A percentile compares a stretch with the other conserved stretches of the same genome.
Conservation (phyloP, 2,329 filamentous ascomycete genomes). For the Cladophialophora exuberans region DNA sequence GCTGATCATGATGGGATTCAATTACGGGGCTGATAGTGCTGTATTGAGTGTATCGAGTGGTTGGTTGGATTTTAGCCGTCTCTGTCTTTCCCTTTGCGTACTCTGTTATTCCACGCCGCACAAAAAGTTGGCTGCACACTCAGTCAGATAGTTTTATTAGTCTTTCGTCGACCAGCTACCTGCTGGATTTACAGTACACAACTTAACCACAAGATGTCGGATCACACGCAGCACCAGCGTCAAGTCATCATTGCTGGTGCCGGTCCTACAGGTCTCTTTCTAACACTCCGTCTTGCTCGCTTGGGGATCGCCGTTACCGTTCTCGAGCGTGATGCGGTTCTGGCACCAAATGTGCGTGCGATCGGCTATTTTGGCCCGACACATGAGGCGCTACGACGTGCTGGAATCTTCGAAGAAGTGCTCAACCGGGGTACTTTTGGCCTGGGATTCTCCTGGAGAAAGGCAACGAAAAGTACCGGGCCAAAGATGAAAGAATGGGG, state of each 20-base stretch:
- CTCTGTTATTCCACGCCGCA: no score
- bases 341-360: neutral
- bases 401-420: slow-evolving; percentile 1
- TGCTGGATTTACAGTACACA: no score
- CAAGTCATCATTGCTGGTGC: slow-evolving; percentile 28
- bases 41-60: no score
- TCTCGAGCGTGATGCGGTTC: slow-evolving; percentile 29
- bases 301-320: slow-evolving; percentile 29
- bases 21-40: no score
- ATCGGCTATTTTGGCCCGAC: slow-evolving; percentile 3
- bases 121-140: no score
- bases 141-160: no score
- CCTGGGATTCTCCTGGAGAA: neutral
- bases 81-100: no score
- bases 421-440: neutral
- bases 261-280: slow-evolving; percentile 29
- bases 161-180: no score
- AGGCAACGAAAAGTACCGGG: neutral
- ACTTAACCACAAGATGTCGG: no score
- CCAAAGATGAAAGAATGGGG: neutral
- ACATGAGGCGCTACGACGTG: neutral
- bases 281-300: slow-evolving; percentile 24
- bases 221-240: no score
- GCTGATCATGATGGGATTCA: no score
- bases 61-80: no score